These are phyloP conservation scores for Knoxia roxburghii DNA, from an alignment of 257 asterid genomes.

Conservation along the genomic window DNA sequence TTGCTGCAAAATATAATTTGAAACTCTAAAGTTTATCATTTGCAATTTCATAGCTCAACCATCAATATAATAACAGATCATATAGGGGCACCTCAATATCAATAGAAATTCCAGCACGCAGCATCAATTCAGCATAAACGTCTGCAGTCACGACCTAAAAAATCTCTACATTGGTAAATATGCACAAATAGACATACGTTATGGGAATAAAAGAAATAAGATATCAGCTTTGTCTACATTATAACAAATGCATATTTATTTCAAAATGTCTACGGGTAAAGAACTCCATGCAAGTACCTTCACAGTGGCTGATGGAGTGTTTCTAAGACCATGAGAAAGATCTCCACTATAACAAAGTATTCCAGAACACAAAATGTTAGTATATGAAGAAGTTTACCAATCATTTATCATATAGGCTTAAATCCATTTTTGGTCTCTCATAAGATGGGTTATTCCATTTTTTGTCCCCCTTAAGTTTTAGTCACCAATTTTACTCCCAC, in stretches of 20 bases:
- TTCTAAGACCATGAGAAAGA: slow-evolving; percentile 83
- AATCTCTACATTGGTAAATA: neutral
- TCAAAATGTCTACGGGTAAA: neutral
- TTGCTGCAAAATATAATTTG: slow-evolving; percentile 42
- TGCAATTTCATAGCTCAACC: neutral
- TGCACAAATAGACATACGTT: neutral
- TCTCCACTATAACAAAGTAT: slow-evolving; percentile 53
- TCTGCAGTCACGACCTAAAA: slow-evolving; percentile 72
- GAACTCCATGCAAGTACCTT: slow-evolving; percentile 34
- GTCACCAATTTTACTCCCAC: too few species aligned
- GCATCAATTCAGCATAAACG: slow-evolving; percentile 56
- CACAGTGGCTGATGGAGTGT: slow-evolving; percentile 72
- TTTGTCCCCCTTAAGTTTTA: too few species aligned
- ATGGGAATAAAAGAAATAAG: neutral
- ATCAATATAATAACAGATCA: neutral
- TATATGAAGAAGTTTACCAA: neutral
- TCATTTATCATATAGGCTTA: neutral
- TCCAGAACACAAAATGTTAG: slow-evolving; percentile 23
- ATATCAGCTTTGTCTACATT: neutral
- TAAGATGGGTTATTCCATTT: too few species aligned
- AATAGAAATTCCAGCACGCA: slow-evolving; percentile 62
- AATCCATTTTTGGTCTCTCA: too few species aligned
- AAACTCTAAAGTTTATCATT: slow-evolving; percentile 12
- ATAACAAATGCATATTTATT: neutral
- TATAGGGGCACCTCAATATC: slow-evolving; percentile 53